Conservation (phyloP, 2,329 filamentous ascomycete genomes). For the Penicillium sp. region DNA sequence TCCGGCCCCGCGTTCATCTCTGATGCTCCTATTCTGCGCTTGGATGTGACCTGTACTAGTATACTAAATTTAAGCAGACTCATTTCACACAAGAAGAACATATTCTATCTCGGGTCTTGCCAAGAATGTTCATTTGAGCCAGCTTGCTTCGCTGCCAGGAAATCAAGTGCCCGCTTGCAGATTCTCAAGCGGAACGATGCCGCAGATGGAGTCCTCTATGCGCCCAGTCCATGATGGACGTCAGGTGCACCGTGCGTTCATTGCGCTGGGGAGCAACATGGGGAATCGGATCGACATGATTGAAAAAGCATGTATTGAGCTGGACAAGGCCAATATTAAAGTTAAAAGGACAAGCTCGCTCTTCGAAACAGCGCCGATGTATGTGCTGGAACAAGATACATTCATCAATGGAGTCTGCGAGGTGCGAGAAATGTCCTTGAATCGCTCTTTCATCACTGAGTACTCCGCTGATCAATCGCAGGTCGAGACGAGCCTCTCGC, state of each 20-base stretch:
- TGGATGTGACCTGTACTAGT: neutral
- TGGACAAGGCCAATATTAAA: constrained; percentile 66
- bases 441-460: neutral
- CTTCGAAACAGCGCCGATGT: constrained; percentile 97
- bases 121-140: constrained; percentile 8
- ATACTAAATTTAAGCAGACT: constrained; percentile 9
- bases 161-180: constrained; percentile 10
- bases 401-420: constrained; percentile 93
- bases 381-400: constrained; percentile 77
- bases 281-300: constrained; percentile 81
- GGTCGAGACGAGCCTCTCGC: constrained; percentile 73
- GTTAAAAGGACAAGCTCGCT: constrained; percentile 77
- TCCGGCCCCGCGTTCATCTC: constrained; percentile 7
- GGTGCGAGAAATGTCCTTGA: constrained; percentile 47
- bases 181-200: constrained; percentile 15
- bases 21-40: too few species aligned
- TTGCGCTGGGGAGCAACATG: constrained; percentile 89
- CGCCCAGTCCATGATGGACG: constrained; percentile 1
- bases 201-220: constrained; percentile 11
- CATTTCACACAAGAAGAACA: neutral
- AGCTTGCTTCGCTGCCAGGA: constrained; percentile 7
- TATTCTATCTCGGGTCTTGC: neutral
- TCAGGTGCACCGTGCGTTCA: constrained; percentile 54
- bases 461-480: constrained; percentile 33
- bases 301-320: constrained; percentile 71